Base-by-base conservation (phyloP, 306 rosid genomes). In the Ziziphus jujuba region DNA sequence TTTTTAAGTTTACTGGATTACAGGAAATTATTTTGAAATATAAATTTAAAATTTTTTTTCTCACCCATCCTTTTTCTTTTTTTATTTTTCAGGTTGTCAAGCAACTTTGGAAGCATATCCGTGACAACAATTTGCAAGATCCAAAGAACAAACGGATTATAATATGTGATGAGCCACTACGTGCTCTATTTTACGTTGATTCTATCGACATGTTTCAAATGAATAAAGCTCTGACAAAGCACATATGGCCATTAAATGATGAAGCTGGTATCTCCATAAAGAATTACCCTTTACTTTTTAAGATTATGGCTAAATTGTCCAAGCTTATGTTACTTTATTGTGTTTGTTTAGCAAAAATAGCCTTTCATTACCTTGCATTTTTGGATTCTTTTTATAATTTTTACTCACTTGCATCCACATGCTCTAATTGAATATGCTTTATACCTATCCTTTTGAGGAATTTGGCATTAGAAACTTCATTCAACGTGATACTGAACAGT, bases 131-230 rank as follows among this genome's bases (percentile, higher is more conserved):
- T 65, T 56, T 80, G 64, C 80, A 80, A 55, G 80, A 75, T 70
- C 84, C 84, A 61, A 67, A 64, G 58, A 70, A 71, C 61, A 75
- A 44, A 24, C 72, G 55, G 50, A 67, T 31, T 23, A 80, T 80
- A 65, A 25, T 74, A 45, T 75, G 84, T 35, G 80, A 80, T 49
- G 66, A 75, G 34, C 35, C 69, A 28, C 63, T 79, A 40, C 76
- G 56, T 71, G 20, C 65, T 31, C 72, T 79, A 31, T 79, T 79
- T 51, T 24, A 25, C n/a, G 79, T 74, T 20, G 76, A 74, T 35
- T 63, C 38, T 23, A 73, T 74, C 44, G 58, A 79, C 70, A 79
- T 79, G 79, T 74, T 79, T 74, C 79, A 79, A 74, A 79, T 79
- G 83, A 79, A 58, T 61, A 79, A 74, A 59, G 79, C 73, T 55